Conservation (phyloP, 1,284 basidiomycete species). For the Pseudozyma hubeiensis region DNA sequence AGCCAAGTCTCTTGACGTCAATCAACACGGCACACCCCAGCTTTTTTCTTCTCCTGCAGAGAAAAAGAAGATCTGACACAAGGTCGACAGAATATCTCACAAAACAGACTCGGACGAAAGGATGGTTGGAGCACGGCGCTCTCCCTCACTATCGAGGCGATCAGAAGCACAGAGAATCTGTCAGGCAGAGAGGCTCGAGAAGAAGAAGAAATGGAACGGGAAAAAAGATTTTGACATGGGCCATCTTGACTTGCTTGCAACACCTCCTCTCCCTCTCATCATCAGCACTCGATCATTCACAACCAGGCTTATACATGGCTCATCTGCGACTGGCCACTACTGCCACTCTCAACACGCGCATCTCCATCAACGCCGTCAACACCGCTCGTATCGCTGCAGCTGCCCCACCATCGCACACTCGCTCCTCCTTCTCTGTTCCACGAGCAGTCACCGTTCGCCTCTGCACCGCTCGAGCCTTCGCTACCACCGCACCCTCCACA, state of each 20-base stretch:
- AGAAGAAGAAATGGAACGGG: slow-evolving; percentile 1
- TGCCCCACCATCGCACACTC: background rate
- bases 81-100: too few relatives aligned
- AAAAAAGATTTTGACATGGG: slow-evolving; percentile 5
- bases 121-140: slow-evolving; percentile 1
- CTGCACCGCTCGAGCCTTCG: slow-evolving; percentile 16
- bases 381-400: slow-evolving; percentile 7
- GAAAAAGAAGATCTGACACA: slow-evolving; percentile 4
- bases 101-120: slow-evolving; percentile 19
- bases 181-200: slow-evolving; percentile 4
- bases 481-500: slow-evolving; percentile 17
- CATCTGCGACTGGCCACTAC: slow-evolving; percentile 35
- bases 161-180: background rate
- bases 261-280: background rate
- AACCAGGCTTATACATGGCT: slow-evolving; percentile 26
- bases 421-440: background rate
- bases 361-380: background rate
- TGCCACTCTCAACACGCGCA: slow-evolving; percentile 17
- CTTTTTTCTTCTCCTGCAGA: background rate
- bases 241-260: too few relatives aligned
- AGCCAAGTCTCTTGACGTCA: slow-evolving; percentile 3
- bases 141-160: background rate
- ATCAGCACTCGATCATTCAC: background rate
- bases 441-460: background rate
- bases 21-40: background rate